These are phyloP conservation scores for Imleria badia DNA, from an alignment of 768 basidiomycete genomes.

Conservation along the genomic window DNA sequence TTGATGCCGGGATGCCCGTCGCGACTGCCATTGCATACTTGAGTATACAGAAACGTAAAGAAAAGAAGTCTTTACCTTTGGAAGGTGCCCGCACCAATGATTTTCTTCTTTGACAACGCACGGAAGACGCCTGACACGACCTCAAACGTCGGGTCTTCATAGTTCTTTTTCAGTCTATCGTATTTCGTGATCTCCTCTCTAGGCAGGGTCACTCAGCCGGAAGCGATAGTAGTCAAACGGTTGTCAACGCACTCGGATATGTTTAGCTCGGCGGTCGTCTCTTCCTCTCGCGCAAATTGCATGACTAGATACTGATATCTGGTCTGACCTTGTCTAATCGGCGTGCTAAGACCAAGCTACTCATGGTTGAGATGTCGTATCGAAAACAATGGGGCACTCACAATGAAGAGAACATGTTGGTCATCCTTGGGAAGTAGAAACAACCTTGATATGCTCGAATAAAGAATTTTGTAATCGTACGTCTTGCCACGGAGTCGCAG, in stretches of 20 bases:
- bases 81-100: constrained; percentile 84
- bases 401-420: constrained; percentile 92
- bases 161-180: constrained; percentile 87
- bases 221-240: background rate
- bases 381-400: constrained; percentile 38
- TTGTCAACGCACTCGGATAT: constrained; percentile 72
- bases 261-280: constrained; percentile 93
- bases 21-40: constrained; percentile 48
- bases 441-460: constrained; percentile 79
- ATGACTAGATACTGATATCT: constrained; percentile 97
- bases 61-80: constrained; percentile 58
- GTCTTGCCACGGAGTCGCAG: constrained; percentile 96
- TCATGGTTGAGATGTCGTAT: constrained; percentile 5
- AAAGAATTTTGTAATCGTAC: constrained; percentile 97
- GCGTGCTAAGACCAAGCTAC: constrained; percentile 86
- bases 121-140: constrained; percentile 95
- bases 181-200: constrained; percentile 79
- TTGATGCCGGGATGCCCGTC: constrained; percentile 94
- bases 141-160: constrained; percentile 94
- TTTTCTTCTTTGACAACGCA: constrained; percentile 86
- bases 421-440: constrained; percentile 98
- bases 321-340: constrained; percentile 97
- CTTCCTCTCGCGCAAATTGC: constrained; percentile 97
- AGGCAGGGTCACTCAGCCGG: background rate
- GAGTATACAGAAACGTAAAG: background rate